Percentiles rank a stretch among this genome's conserved stretches.
phyloP scores from a whole-genome alignment of 768 basidiomycete species.

The Termitomyces sp. region DNA sequence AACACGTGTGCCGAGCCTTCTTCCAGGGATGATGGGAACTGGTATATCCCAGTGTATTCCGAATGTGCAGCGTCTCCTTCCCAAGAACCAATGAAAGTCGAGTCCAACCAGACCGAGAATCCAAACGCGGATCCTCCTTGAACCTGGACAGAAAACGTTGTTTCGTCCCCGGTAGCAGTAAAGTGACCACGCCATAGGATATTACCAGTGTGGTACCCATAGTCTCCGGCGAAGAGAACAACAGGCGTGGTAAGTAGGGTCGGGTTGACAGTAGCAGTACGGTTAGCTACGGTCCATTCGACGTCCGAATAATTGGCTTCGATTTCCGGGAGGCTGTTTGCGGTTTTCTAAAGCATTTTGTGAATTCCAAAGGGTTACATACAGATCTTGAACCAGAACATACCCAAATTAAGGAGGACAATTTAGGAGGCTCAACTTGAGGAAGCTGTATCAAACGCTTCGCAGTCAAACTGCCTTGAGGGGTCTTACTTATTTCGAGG shows the following conservation, averaged over 20 bases:
- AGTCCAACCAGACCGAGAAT: conserved; percentile 44
- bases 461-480: conserved; percentile 35
- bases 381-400: not conserved
- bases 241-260: conserved; percentile 29
- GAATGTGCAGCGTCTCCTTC: conserved; percentile 30
- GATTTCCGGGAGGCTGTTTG: conserved; percentile 39
- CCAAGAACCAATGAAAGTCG: conserved; percentile 42
- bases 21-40: conserved; percentile 23
- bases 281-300: conserved; percentile 36
- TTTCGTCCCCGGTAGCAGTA: conserved; percentile 38
- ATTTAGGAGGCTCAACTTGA: conserved; percentile 25
- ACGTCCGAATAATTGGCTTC: conserved; percentile 31
- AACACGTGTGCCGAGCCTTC: conserved; percentile 33
- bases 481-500: conserved; percentile 27
- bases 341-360: conserved; percentile 26
- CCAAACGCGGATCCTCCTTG: conserved; percentile 43
- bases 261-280: conserved; percentile 36
- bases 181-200: conserved; percentile 49
- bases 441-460: conserved; percentile 25
- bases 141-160: conserved; percentile 32
- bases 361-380: not conserved
- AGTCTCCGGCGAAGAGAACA: conserved; percentile 42
- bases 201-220: conserved; percentile 46
- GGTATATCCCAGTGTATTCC: conserved; percentile 27
- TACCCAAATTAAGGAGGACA: conserved; percentile 32